Percentiles rank a stretch among this genome's conserved stretches.
Conservation (phyloP, 768 basidiomycete species). For the Mycena alexandri region DNA sequence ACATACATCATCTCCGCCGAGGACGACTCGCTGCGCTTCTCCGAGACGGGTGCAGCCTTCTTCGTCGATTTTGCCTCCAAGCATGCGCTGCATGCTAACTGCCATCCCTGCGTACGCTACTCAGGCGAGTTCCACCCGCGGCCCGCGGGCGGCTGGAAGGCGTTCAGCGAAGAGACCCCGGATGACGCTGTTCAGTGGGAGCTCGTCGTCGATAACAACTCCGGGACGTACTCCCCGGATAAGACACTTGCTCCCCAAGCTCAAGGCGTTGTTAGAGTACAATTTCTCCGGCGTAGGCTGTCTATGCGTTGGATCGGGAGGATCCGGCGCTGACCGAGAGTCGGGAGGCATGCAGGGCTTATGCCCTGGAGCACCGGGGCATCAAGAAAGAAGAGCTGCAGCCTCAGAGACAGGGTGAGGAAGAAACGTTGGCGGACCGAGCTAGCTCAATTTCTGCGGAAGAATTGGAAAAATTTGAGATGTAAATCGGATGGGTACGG, state of each 20-base stretch:
- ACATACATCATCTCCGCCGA: constrained; percentile 86
- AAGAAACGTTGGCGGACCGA: constrained; percentile 61
- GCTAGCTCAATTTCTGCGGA: constrained; percentile 32
- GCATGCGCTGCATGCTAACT: constrained; percentile 87
- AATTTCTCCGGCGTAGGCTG: constrained; percentile 78
- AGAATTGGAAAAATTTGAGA: constrained; percentile 24
- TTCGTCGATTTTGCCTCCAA: constrained; percentile 90
- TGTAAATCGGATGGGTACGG: not conserved
- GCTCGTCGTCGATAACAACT: constrained; percentile 88
- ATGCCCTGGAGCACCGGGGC: constrained; percentile 72
- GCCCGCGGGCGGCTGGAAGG: constrained; percentile 75
- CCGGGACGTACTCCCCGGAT: constrained; percentile 88
- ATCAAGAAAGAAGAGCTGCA: constrained; percentile 70
- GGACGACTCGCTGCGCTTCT: constrained; percentile 84
- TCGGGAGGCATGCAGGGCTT: constrained; percentile 74
- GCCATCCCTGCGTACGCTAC: constrained; percentile 74
- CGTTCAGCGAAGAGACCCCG: constrained; percentile 65
- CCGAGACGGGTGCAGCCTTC: constrained; percentile 89
- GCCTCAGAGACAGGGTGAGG: constrained; percentile 69
- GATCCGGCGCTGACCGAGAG: constrained; percentile 71
- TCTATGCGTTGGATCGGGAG: constrained; percentile 67
- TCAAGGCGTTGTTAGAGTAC: constrained; percentile 74
- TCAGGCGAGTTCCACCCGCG: constrained; percentile 86
- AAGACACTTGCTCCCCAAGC: constrained; percentile 66
- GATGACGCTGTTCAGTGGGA: constrained; percentile 81